Evolutionary conservation across 1,284 basidiomycete species (phyloP).

Genomic region (Agaricales sp.): DNA sequence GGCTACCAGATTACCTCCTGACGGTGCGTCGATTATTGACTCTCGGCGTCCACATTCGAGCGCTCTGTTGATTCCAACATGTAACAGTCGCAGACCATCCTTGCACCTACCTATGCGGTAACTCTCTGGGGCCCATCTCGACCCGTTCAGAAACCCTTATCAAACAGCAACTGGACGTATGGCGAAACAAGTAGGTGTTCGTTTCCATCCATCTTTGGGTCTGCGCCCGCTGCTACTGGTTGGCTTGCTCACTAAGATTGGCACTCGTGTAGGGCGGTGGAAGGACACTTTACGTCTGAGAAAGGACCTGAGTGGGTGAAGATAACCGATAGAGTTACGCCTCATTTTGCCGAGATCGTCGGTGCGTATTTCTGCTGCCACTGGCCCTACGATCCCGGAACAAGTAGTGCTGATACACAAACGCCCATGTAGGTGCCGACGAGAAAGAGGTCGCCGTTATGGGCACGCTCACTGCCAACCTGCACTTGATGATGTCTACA

Average conservation of each 20-base stretch:
- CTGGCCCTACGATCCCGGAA: slow-evolving; percentile 10
- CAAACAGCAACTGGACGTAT: slow-evolving; percentile 81
- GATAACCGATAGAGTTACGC: slow-evolving; percentile 65
- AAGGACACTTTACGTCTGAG: neutral
- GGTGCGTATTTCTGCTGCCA: slow-evolving; percentile 35
- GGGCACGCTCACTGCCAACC: slow-evolving; percentile 88
- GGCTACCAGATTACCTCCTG: slow-evolving; percentile 30
- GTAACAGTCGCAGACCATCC: slow-evolving; percentile 27
- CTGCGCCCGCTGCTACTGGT: slow-evolving; percentile 84
- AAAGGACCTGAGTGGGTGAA: slow-evolving; percentile 76
- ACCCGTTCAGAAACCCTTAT: slow-evolving; percentile 67
- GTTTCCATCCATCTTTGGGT: slow-evolving; percentile 44
- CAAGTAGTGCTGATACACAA: slow-evolving; percentile 4
- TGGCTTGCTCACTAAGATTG: too few species aligned
- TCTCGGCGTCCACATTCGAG: slow-evolving; percentile 4
- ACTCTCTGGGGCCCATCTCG: slow-evolving; percentile 84
- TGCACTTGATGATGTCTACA: slow-evolving; percentile 88
- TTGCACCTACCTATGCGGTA: slow-evolving; percentile 89
- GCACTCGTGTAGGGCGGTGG: slow-evolving; percentile 47
- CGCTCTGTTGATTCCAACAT: slow-evolving; percentile 3
- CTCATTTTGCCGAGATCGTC: slow-evolving; percentile 75
- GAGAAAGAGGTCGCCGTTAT: slow-evolving; percentile 89
- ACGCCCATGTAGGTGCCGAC: slow-evolving; percentile 54
- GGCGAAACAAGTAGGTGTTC: slow-evolving; percentile 62
- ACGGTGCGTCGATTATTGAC: slow-evolving; percentile 19